A percentile compares a stretch with the other conserved stretches of the same genome.
Evolutionary conservation across 805 yeast species (phyloP).

Genomic region (Diddensiella caesifluorescens): DNA sequence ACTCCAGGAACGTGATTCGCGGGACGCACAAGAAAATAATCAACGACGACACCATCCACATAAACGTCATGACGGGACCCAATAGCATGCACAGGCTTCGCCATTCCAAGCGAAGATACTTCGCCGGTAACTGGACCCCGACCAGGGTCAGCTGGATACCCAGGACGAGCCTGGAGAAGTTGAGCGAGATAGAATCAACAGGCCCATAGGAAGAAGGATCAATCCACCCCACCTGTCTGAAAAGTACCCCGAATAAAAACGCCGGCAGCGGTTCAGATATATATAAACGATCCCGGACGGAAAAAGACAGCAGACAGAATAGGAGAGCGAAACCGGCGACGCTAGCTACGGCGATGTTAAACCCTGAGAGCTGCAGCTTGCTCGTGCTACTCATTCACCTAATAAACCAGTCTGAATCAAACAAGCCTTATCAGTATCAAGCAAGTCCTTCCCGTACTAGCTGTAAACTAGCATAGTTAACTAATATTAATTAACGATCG

Average conservation of each 20-base stretch:
- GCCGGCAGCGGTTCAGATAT: constrained; percentile 68
- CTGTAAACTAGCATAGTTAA: no score
- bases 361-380: constrained; percentile 20
- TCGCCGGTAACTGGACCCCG: constrained; percentile 66
- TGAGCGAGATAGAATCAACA: constrained; percentile 46
- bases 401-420: no score
- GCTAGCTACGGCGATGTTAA: constrained; percentile 49
- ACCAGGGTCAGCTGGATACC: constrained; percentile 69
- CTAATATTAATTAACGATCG: no score
- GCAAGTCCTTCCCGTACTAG: no score
- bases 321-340: constrained; percentile 55
- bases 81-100: constrained; percentile 50
- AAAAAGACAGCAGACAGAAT: constrained; percentile 53
- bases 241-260: constrained; percentile 53
- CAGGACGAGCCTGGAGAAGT: constrained; percentile 56
- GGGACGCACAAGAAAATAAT: constrained; percentile 61
- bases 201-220: constrained; percentile 48
- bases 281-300: constrained; percentile 53
- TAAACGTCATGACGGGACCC: constrained; percentile 64
- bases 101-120: constrained; percentile 59
- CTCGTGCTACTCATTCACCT: no score
- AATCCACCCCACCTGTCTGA: constrained; percentile 55
- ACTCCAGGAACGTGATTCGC: constrained; percentile 47
- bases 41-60: constrained; percentile 61
- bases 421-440: no score